These are phyloP conservation scores for Favolaschia claudopus DNA, from an alignment of 768 basidiomycete genomes.

Conservation along the genomic window DNA sequence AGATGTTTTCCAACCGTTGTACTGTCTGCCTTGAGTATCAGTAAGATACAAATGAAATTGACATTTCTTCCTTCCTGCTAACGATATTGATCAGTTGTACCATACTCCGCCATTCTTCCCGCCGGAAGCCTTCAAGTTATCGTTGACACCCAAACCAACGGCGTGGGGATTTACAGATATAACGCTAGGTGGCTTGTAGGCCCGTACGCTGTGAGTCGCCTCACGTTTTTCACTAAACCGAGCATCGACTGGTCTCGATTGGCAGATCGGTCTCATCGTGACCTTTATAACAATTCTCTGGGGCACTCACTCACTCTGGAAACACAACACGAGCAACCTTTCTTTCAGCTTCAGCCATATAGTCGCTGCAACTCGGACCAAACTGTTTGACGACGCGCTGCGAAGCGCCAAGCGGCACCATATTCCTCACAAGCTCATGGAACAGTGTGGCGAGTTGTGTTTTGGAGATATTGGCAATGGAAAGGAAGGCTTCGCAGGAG, in stretches of 20 bases:
- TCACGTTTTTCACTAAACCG: background rate
- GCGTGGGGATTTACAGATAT: background rate
- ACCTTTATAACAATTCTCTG: background rate
- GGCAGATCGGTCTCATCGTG: background rate
- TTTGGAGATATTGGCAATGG: background rate
- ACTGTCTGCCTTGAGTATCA: background rate
- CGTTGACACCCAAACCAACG: background rate
- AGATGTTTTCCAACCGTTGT: constrained; percentile 1
- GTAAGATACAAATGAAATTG: too few relatives aligned
- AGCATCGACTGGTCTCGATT: background rate
- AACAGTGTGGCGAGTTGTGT: background rate
- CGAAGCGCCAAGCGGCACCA: constrained; percentile 1
- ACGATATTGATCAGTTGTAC: background rate
- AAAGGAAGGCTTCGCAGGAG: background rate
- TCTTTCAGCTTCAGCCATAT: constrained; percentile 8
- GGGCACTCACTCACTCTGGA: background rate
- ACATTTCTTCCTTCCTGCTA: too few relatives aligned
- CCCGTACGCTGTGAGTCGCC: background rate
- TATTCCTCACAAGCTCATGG: constrained; percentile 6
- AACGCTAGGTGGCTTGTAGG: background rate
- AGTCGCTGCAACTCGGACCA: background rate
- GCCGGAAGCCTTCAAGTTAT: background rate
- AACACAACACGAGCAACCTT: constrained; percentile 3
- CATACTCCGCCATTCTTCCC: constrained; percentile 5
- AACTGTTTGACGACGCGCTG: background rate